Conservation (phyloP, 768 basidiomycete species). For the Neoboletus magnificus region DNA sequence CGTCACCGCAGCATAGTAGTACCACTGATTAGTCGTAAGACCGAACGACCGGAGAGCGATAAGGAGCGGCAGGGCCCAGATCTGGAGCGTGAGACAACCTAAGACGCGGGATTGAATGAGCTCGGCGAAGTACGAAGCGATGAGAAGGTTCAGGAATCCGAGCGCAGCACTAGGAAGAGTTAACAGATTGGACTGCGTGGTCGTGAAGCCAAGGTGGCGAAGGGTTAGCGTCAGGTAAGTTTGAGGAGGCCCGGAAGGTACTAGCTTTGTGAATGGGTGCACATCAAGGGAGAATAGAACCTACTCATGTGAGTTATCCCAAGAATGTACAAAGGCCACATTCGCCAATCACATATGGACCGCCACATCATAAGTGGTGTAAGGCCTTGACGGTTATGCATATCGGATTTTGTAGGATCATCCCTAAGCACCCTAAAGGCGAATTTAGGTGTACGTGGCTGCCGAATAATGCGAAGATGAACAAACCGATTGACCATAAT, state of each 20-base stretch:
- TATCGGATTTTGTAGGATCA: conserved; percentile 55
- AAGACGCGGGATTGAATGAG: conserved; percentile 53
- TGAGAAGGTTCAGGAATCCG: conserved; percentile 48
- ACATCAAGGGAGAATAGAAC: conserved; percentile 8
- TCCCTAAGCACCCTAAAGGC: conserved; percentile 46
- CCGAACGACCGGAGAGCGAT: conserved; percentile 54
- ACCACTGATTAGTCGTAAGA: conserved; percentile 50
- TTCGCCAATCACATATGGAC: conserved; percentile 54
- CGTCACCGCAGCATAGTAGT: conserved; percentile 50
- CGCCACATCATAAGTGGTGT: conserved; percentile 46
- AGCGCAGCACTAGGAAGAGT: conserved; percentile 56
- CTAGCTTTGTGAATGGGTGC: conserved; percentile 23
- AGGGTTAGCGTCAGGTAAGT: conserved; percentile 64
- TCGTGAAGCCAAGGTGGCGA: conserved; percentile 59
- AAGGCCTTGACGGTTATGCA: conserved; percentile 65
- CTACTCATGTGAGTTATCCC: conserved; percentile 42
- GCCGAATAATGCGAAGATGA: neutral
- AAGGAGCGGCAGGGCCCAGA: conserved; percentile 64
- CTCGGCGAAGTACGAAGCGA: conserved; percentile 50
- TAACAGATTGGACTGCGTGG: conserved; percentile 60
- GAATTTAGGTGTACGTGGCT: neutral
- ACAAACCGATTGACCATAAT: conserved; percentile 50
- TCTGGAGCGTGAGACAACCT: conserved; percentile 49
- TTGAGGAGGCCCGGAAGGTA: conserved; percentile 58
- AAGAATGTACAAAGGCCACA: conserved; percentile 64